Conservation (phyloP, 768 basidiomycete genomes). For the Xerocomus potaroensis region DNA sequence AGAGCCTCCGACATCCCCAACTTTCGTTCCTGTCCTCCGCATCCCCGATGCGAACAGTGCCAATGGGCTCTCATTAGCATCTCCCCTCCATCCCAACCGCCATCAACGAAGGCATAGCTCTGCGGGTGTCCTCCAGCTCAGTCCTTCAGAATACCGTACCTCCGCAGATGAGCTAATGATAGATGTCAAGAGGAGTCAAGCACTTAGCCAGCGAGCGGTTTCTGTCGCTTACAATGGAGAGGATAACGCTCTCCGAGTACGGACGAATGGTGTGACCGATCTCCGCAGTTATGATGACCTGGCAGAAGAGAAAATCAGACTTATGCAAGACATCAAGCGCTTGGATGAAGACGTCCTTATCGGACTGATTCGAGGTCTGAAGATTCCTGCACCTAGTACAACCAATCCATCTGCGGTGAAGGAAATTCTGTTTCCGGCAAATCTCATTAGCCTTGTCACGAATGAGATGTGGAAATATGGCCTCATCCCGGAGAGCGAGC, state of each 20-base stretch:
- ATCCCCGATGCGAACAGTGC: constrained; percentile 38
- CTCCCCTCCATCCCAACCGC: constrained; percentile 38
- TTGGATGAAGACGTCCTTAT: constrained; percentile 92
- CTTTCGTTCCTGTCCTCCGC: constrained; percentile 78
- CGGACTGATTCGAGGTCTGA: constrained; percentile 85
- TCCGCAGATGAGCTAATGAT: constrained; percentile 77
- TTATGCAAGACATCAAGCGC: constrained; percentile 86
- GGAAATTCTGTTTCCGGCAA: constrained; percentile 98
- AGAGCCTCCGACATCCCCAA: constrained; percentile 77
- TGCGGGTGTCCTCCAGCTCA: constrained; percentile 68
- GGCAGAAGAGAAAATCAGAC: constrained; percentile 89
- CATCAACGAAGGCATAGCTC: constrained; percentile 87
- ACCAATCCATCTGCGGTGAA: constrained; percentile 92
- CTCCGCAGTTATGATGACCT: constrained; percentile 81
- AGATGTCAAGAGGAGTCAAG: constrained; percentile 66
- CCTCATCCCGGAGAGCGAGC: constrained; percentile 92
- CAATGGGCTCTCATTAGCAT: constrained; percentile 42
- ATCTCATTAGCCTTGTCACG: constrained; percentile 94
- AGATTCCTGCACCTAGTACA: constrained; percentile 87
- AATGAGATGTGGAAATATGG: constrained; percentile 99
- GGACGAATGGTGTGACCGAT: constrained; percentile 62
- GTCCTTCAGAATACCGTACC: constrained; percentile 59
- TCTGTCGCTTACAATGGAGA: constrained; percentile 87
- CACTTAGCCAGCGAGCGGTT: constrained; percentile 74
- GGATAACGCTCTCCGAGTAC: constrained; percentile 64